Evolutionary conservation across 2,329 filamentous ascomycete species (phyloP).

Genomic region (Grosmannia penicillata): DNA sequence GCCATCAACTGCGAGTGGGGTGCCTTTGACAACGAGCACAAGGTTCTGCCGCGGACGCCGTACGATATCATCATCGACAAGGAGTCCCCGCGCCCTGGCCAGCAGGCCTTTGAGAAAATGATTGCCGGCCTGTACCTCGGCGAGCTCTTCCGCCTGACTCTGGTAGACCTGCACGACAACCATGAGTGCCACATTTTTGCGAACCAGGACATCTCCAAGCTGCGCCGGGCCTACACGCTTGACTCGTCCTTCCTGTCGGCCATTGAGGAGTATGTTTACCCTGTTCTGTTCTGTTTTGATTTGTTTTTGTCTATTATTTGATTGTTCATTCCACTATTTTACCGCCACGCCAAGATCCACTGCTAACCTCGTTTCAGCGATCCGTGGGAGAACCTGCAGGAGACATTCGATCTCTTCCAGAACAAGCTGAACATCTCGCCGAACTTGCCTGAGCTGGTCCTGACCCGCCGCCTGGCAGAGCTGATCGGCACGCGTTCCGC

Average conservation of each 20-base stretch:
- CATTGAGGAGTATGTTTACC: conserved; percentile 61
- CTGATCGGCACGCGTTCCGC: conserved; percentile 90
- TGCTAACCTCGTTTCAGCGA: conserved; percentile 37
- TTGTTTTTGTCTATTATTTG: not conserved
- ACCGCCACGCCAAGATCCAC: no score
- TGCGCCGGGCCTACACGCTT: conserved; percentile 76
- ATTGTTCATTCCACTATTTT: no score
- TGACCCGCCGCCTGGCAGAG: conserved; percentile 78
- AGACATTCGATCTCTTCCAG: conserved; percentile 72
- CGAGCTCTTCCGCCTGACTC: conserved; percentile 80
- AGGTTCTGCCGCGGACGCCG: conserved; percentile 68
- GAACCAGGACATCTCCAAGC: conserved; percentile 62
- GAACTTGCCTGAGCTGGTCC: conserved; percentile 68
- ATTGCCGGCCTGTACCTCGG: conserved; percentile 88
- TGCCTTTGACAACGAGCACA: conserved; percentile 88
- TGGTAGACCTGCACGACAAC: conserved; percentile 75
- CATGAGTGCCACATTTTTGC: conserved; percentile 64
- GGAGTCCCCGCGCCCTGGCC: conserved; percentile 79
- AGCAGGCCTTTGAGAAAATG: conserved; percentile 97
- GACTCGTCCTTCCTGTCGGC: conserved; percentile 87
- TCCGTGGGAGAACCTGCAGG: conserved; percentile 85
- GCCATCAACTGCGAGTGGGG: conserved; percentile 98
- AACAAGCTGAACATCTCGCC: conserved; percentile 57
- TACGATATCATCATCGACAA: conserved; percentile 84
- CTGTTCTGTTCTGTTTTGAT: not conserved